These are phyloP conservation scores for Euphorbia pulcherrima DNA, from an alignment of 345 rosid genomes.

Conservation along the genomic window DNA sequence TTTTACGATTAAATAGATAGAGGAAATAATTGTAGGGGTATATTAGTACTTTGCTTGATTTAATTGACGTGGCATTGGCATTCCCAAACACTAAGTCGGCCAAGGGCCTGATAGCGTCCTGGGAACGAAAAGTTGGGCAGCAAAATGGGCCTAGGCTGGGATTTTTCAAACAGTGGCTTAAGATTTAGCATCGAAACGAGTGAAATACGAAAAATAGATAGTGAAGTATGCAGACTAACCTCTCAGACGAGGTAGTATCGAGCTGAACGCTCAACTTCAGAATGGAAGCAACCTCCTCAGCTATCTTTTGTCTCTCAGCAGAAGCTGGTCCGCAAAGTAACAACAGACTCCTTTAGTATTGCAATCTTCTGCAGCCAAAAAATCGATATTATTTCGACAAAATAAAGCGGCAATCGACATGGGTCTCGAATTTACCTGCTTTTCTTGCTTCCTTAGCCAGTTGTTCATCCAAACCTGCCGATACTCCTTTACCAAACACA, in stretches of 20 bases:
- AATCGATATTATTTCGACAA: constrained; percentile 7
- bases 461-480: constrained; percentile 64
- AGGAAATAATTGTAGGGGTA: too few species aligned
- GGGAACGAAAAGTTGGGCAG: too few species aligned
- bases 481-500: constrained; percentile 52
- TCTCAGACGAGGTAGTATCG: constrained; percentile 74
- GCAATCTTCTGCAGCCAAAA: constrained; percentile 18
- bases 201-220: not conserved
- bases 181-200: not conserved
- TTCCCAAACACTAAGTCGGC: too few species aligned
- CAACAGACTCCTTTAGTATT: constrained; percentile 22
- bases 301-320: constrained; percentile 82
- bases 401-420: constrained; percentile 6
- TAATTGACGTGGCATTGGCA: too few species aligned
- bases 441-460: constrained; percentile 71
- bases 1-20: too few species aligned
- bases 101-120: too few species aligned
- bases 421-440: constrained; percentile 49
- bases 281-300: constrained; percentile 82
- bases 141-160: too few species aligned
- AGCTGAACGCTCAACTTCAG: constrained; percentile 76
- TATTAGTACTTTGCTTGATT: too few species aligned
- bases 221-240: constrained; percentile 32
- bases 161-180: too few species aligned
- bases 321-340: constrained; percentile 50